A percentile compares a stretch with the other conserved stretches of the same genome.
phyloP scores from a whole-genome alignment of 805 yeast species.

The Starmerella tilneyi region DNA sequence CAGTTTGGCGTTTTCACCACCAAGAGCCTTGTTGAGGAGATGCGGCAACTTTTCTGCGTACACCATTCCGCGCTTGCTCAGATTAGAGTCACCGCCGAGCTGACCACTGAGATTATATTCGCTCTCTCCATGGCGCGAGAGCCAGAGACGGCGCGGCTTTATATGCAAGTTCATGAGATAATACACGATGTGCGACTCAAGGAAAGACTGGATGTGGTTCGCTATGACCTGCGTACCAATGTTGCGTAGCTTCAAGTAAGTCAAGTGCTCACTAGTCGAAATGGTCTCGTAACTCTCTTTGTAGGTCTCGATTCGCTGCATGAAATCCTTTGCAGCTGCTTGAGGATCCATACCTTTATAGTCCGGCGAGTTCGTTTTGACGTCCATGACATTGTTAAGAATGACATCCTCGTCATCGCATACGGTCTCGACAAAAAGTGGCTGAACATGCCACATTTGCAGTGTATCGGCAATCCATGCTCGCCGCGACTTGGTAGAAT shows the following conservation, averaged over 20 bases:
- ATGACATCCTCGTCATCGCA: conserved; percentile 76
- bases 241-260: conserved; percentile 80
- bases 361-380: conserved; percentile 79
- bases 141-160: conserved; percentile 84
- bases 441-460: conserved; percentile 49
- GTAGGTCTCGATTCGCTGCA: conserved; percentile 62
- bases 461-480: conserved; percentile 41
- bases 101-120: conserved; percentile 85
- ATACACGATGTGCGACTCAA: conserved; percentile 86
- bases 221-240: conserved; percentile 81
- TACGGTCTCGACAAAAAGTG: conserved; percentile 86
- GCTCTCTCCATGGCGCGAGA: conserved; percentile 93
- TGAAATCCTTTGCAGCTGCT: conserved; percentile 60
- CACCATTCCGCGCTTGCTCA: conserved; percentile 72
- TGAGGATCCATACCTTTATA: conserved; percentile 60
- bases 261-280: conserved; percentile 40
- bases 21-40: conserved; percentile 52
- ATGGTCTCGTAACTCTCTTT: conserved; percentile 69
- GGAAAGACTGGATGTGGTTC: conserved; percentile 75
- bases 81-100: conserved; percentile 88
- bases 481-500: conserved; percentile 68
- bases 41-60: conserved; percentile 76
- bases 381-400: conserved; percentile 70
- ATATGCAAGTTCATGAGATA: conserved; percentile 93
- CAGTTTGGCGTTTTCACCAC: conserved; percentile 38